Evolutionary conservation across 768 basidiomycete species (phyloP).

Genomic region (Russula compacta): DNA sequence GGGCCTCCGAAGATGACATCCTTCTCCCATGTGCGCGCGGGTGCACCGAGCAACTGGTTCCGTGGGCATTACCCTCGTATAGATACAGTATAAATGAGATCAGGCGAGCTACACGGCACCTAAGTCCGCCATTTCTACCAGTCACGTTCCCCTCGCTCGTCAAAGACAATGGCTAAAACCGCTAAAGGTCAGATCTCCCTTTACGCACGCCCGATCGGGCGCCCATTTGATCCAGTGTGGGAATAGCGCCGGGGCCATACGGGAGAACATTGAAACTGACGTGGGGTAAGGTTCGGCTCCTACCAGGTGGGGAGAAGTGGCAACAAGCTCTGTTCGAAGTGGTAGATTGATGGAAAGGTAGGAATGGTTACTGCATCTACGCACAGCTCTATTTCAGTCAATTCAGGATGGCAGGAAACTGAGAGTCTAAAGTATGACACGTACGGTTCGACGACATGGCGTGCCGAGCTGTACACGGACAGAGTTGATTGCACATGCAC

Average conservation of each 20-base stretch:
- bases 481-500: background rate
- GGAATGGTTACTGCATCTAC: background rate
- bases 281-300: background rate
- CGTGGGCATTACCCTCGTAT: background rate
- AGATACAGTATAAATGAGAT: background rate
- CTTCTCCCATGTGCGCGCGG: background rate
- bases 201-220: background rate
- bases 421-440: background rate
- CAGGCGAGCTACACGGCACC: background rate
- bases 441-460: background rate
- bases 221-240: background rate
- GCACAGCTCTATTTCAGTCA: background rate
- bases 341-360: background rate
- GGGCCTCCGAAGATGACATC: background rate
- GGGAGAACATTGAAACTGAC: constrained; percentile 1
- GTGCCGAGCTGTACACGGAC: background rate
- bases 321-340: background rate
- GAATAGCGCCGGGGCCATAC: constrained; percentile 1
- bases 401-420: background rate
- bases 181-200: background rate
- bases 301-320: background rate
- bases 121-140: background rate
- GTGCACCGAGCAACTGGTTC: background rate
- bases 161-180: background rate
- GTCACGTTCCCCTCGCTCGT: background rate